phyloP scores from a whole-genome alignment of 331 rosid species.

The Malus hybrid region DNA sequence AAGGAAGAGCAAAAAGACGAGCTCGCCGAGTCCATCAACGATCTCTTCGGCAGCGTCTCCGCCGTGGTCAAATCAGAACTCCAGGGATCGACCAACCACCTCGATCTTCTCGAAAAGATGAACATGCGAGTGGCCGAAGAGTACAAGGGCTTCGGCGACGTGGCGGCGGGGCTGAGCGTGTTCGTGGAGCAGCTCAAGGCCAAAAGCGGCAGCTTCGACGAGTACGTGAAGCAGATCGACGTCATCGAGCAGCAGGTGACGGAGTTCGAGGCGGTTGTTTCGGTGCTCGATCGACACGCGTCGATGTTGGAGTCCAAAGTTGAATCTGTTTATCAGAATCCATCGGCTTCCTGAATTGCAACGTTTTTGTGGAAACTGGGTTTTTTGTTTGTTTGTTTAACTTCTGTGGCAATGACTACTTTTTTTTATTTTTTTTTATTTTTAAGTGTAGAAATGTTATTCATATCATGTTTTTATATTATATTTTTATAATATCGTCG shows the following conservation, averaged over 20 bases:
- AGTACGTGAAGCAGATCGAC: constrained; percentile 59
- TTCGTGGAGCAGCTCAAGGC: constrained; percentile 78
- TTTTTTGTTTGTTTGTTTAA: not conserved
- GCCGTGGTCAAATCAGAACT: constrained; percentile 83
- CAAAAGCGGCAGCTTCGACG: constrained; percentile 65
- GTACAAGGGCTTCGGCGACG: constrained; percentile 66
- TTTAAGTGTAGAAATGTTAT: too few species aligned
- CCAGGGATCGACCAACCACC: constrained; percentile 72
- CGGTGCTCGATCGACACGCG: constrained; percentile 68
- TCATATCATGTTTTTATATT: too few species aligned
- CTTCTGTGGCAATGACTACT: not conserved
- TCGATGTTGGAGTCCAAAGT: constrained; percentile 61
- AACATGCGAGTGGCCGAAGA: constrained; percentile 69
- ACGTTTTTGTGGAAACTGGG: not conserved
- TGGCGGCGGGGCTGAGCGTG: constrained; percentile 76
- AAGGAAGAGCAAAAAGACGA: constrained; percentile 43
- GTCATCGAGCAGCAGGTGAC: constrained; percentile 70
- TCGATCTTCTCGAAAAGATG: constrained; percentile 82
- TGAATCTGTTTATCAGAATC: constrained; percentile 34
- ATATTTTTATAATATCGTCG: too few species aligned
- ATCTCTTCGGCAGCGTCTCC: constrained; percentile 62
- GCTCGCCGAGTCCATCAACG: constrained; percentile 55
- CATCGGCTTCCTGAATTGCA: constrained; percentile 5
- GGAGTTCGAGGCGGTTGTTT: constrained; percentile 75
- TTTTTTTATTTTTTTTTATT: too few species aligned